Evolutionary conservation across 129 eudicot genomes (phyloP).

Genomic region (carrot (Daucus carota)): DNA sequence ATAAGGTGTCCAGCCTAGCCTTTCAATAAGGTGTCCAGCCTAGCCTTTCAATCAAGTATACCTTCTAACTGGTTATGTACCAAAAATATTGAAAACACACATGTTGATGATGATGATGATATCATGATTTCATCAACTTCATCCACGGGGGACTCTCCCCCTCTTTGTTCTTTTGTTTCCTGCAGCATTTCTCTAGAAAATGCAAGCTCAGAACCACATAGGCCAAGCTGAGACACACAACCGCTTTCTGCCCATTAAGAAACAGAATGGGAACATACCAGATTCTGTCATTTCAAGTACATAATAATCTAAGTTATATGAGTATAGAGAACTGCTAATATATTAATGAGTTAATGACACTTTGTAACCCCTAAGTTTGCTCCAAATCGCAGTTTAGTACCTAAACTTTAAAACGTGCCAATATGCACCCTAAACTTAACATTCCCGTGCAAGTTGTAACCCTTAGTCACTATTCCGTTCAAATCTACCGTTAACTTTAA

Average conservation of each 20-base stretch:
- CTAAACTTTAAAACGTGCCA: no score
- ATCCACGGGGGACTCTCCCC: conserved; percentile 51
- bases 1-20: conserved; percentile 15
- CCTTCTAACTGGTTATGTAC: conserved; percentile 23
- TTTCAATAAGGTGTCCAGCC: no score
- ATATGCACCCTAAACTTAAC: no score
- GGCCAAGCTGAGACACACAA: conserved; percentile 14
- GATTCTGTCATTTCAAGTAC: no score
- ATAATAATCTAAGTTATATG: no score
- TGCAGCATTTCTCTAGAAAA: conserved; percentile 55
- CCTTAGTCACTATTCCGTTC: no score
- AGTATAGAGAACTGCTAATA: no score
- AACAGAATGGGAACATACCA: conserved; percentile 19
- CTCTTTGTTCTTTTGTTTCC: conserved; percentile 79
- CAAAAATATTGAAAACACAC: conserved; percentile 13
- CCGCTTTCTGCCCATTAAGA: conserved; percentile 10
- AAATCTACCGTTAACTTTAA: no score
- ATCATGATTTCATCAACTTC: conserved; percentile 24
- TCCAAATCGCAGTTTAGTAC: no score
- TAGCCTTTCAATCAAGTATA: conserved; percentile 43
- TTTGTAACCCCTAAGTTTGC: no score
- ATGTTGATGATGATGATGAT: conserved; percentile 34
- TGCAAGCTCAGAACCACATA: conserved; percentile 18
- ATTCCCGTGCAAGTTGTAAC: no score
- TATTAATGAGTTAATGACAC: no score